Evolutionary conservation across 2,329 filamentous ascomycete species (phyloP).

Genomic region (Trichoderma guizhouense): DNA sequence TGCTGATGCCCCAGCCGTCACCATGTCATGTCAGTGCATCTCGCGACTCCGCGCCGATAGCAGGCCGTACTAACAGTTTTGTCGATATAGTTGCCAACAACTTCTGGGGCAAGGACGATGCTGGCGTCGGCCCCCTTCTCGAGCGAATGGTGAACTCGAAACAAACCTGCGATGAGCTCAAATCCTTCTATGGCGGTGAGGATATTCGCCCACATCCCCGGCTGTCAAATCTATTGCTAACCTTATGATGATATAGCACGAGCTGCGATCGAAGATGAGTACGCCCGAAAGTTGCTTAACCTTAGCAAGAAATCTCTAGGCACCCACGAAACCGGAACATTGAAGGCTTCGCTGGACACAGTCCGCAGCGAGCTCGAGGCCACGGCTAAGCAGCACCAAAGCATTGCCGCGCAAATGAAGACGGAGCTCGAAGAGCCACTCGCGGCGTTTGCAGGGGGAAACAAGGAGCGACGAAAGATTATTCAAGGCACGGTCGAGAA

Average conservation of each 20-base stretch:
- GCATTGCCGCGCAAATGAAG: slow-evolving; percentile 91
- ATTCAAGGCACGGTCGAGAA: slow-evolving; percentile 93
- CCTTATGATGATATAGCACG: slow-evolving; percentile 55
- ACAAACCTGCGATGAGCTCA: slow-evolving; percentile 89
- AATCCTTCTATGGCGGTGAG: slow-evolving; percentile 80
- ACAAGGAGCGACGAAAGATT: slow-evolving; percentile 97
- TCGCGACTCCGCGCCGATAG: neutral
- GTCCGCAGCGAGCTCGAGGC: slow-evolving; percentile 85
- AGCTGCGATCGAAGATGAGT: slow-evolving; percentile 94
- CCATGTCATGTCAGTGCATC: slow-evolving; percentile 59
- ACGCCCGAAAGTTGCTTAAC: slow-evolving; percentile 81
- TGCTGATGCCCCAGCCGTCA: slow-evolving; percentile 61
- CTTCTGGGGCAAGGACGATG: slow-evolving; percentile 99
- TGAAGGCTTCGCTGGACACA: slow-evolving; percentile 81
- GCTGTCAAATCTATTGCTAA: neutral
- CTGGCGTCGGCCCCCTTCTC: slow-evolving; percentile 84
- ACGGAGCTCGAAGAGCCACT: slow-evolving; percentile 92
- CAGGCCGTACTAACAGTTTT: slow-evolving; percentile 21
- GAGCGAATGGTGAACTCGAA: slow-evolving; percentile 95
- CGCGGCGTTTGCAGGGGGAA: slow-evolving; percentile 83
- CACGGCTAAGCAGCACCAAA: slow-evolving; percentile 91
- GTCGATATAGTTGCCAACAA: slow-evolving; percentile 80
- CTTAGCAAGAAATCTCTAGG: slow-evolving; percentile 86
- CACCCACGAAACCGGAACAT: slow-evolving; percentile 78
- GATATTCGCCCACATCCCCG: neutral